These are phyloP conservation scores for Melaleuca quinquenervia DNA, from an alignment of 345 rosid species.

Conservation along the genomic window DNA sequence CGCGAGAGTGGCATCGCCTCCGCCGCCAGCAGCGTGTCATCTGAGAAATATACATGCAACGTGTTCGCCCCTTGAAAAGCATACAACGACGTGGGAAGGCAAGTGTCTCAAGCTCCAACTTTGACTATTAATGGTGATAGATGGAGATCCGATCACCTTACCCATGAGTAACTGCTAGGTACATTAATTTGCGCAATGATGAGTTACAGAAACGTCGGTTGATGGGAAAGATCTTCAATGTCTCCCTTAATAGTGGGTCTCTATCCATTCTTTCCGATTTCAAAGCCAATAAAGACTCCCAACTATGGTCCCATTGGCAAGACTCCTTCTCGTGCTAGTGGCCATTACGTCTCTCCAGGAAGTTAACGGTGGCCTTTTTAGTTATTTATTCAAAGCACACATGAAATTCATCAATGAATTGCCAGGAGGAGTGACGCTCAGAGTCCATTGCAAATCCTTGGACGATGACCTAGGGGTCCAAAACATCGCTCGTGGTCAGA, in stretches of 20 bases:
- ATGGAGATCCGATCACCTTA: neutral
- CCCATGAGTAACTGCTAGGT: neutral
- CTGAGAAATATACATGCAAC: neutral
- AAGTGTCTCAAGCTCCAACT: neutral
- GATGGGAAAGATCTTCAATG: neutral
- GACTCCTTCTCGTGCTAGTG: neutral
- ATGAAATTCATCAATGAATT: too few relatives aligned
- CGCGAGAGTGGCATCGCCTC: neutral
- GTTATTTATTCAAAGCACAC: rapidly evolving
- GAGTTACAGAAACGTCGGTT: neutral
- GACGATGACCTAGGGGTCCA: too few relatives aligned
- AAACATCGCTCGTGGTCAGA: too few relatives aligned
- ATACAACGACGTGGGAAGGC: too few relatives aligned
- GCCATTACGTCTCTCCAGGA: neutral
- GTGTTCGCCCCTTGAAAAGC: too few relatives aligned
- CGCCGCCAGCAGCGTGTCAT: neutral
- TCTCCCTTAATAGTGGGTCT: neutral
- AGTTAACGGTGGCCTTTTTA: neutral
- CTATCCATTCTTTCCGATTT: neutral
- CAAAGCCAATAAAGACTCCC: neutral
- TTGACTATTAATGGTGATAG: too few relatives aligned
- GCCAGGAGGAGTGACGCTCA: too few relatives aligned
- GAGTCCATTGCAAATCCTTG: too few relatives aligned
- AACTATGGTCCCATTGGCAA: neutral
- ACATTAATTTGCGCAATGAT: neutral